Evolutionary conservation across 352 stramenopile species (phyloP).

Genomic region (Thalassiosira ordinaria): DNA sequence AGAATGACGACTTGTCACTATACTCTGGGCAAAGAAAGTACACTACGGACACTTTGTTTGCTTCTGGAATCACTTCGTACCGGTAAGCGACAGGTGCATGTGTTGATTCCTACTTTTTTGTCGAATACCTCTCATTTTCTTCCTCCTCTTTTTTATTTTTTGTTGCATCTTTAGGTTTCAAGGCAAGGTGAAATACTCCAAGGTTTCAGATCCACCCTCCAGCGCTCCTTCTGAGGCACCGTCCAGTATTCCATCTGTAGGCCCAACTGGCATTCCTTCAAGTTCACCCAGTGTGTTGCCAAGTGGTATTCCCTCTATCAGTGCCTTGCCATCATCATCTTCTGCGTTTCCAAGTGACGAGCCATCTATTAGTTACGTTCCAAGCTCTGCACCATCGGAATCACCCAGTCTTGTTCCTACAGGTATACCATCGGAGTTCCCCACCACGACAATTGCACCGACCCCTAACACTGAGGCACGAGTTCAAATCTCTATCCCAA

Average conservation of each 20-base stretch:
- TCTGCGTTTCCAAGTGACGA: background rate
- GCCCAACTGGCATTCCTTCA: background rate
- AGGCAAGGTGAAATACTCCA: constrained; percentile 27
- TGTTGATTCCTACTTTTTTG: background rate
- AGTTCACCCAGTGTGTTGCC: background rate
- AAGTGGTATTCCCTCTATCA: background rate
- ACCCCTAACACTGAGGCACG: constrained; percentile 6
- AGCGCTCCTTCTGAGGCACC: constrained; percentile 5
- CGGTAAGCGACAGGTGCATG: background rate
- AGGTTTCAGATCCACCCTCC: constrained; percentile 22
- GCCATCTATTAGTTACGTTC: background rate
- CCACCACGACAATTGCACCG: background rate
- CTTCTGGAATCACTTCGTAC: no score
- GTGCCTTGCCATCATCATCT: constrained; percentile 6
- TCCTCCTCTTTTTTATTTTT: background rate
- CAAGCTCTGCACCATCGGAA: background rate
- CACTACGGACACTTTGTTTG: no score
- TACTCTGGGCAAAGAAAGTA: constrained; percentile 27
- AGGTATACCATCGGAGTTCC: background rate
- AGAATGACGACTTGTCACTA: constrained; percentile 27
- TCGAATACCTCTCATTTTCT: background rate
- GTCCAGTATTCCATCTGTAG: constrained; percentile 10
- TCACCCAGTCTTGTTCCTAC: constrained; percentile 20
- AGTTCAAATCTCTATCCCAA: constrained; percentile 41
- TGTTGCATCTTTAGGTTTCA: constrained; percentile 18